Evolutionary conservation across 2,329 filamentous ascomycete genomes (phyloP), one percentile per base, ranked within the genome.

Genomic region (Cladosporium velox): DNA sequence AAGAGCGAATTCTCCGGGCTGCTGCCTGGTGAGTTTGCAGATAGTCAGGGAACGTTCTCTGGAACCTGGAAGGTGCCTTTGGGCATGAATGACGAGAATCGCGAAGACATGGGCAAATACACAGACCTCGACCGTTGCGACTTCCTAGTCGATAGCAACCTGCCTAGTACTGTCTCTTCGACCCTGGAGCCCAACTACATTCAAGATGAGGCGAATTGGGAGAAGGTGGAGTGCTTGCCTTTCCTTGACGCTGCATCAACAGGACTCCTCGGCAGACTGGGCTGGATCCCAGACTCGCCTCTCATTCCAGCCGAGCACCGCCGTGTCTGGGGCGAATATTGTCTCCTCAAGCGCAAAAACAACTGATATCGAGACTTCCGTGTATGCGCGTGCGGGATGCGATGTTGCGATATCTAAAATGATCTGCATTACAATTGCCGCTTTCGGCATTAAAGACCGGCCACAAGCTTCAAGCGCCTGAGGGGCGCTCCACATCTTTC

Each of bases 81-180:
- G 59, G 94, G 94, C 3, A 92, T 99, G 88, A 99, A 99, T 76
- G 92, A 96, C 76, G 86, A 88, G 69, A 99, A 99, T 73, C 83
- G 89, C 70, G 93, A 97, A 77, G 95, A 99, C 76, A 77, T 85
- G 68, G 86, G 87, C 67, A 99, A 98, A 86, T 96, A 98, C 85
- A 83, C 88, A 41, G 88, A 94, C 67, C 80, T 96, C 52, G 83
- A 84, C 32, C 83, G 87, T 64, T 99, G 95, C 78, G 84, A 87
- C 10, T 97, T 96, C 78, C 76, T 99, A 4, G 89, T 98, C 18
- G 95, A 99, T 76, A 96, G 92, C 0, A 89, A 91, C 67, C 92
- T 94, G 72, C 88, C 90, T 0, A 81, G 81, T 34, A 82, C 81
- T 18, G 72, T 77, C 38, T 72, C 86, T 75, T 90, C 92, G 1